These are phyloP conservation scores for Echites panduratus DNA, from an alignment of 257 asterid species.

Conservation along the genomic window DNA sequence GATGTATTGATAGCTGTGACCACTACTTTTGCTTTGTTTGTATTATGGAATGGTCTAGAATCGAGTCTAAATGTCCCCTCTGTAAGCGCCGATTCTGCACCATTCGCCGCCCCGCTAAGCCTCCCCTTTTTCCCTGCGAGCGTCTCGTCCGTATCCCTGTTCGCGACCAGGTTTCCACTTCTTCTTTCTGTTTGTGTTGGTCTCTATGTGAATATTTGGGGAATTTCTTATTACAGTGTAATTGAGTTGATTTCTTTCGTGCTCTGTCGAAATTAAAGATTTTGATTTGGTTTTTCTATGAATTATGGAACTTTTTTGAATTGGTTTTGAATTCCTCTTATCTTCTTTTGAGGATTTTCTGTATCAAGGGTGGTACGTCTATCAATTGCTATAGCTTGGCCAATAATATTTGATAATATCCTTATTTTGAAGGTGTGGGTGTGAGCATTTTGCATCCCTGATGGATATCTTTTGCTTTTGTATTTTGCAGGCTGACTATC, in stretches of 20 bases:
- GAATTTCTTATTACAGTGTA: neutral
- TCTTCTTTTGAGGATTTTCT: neutral
- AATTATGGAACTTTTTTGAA: neutral
- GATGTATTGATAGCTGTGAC: conserved; percentile 57
- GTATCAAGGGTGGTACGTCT: neutral
- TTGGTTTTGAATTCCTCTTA: neutral
- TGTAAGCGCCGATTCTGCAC: conserved; percentile 69
- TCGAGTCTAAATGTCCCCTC: conserved; percentile 69
- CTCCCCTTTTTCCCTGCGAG: conserved; percentile 44
- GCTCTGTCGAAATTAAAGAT: neutral
- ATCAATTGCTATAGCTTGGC: neutral
- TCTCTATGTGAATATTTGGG: neutral
- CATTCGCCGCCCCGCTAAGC: conserved; percentile 59
- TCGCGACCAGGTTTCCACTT: conserved; percentile 61
- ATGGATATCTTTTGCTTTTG: conserved; percentile 5
- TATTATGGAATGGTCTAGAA: conserved; percentile 79
- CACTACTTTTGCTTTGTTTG: conserved; percentile 73
- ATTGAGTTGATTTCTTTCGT: neutral
- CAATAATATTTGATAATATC: neutral
- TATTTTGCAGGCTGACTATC: conserved; percentile 40
- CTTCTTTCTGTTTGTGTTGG: neutral
- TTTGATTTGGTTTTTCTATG: neutral
- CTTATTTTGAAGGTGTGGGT: neutral
- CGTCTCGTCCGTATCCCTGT: conserved; percentile 53
- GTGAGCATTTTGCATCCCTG: neutral